Conservation (phyloP, 495 filamentous ascomycete genomes). For the Neurospora sp. region DNA sequence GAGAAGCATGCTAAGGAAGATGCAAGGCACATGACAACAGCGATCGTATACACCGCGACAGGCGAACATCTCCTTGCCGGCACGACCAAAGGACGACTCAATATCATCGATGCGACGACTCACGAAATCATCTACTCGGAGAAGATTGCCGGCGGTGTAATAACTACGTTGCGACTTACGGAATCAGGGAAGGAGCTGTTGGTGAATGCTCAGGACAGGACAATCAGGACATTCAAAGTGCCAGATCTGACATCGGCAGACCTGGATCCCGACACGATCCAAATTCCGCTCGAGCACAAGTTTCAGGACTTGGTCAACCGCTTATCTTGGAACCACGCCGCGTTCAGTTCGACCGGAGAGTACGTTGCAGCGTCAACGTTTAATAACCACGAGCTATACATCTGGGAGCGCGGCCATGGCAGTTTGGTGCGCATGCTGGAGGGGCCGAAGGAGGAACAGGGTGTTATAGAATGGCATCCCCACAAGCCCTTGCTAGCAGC, state of each 20-base stretch:
- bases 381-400: slow-evolving; percentile 96
- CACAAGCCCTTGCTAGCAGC: slow-evolving; percentile 78
- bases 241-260: slow-evolving; percentile 42
- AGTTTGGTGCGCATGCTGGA: slow-evolving; percentile 93
- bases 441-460: slow-evolving; percentile 87
- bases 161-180: slow-evolving; percentile 78
- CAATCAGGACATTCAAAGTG: slow-evolving; percentile 75
- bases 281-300: slow-evolving; percentile 89
- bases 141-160: slow-evolving; percentile 73
- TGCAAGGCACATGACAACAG: slow-evolving; percentile 87
- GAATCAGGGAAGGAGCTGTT: slow-evolving; percentile 76
- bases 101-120: slow-evolving; percentile 76
- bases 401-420: slow-evolving; percentile 93
- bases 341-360: slow-evolving; percentile 86
- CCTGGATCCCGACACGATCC: slow-evolving; percentile 59
- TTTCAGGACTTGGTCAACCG: slow-evolving; percentile 96
- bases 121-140: slow-evolving; percentile 75
- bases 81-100: slow-evolving; percentile 90
- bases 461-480: slow-evolving; percentile 95
- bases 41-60: slow-evolving; percentile 71
- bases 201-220: slow-evolving; percentile 81
- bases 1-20: slow-evolving; percentile 87
- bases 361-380: slow-evolving; percentile 87
- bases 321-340: slow-evolving; percentile 89
- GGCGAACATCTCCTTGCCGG: slow-evolving; percentile 84